phyloP scores from a whole-genome alignment of 495 filamentous ascomycete genomes.

The Poronia punctata region DNA sequence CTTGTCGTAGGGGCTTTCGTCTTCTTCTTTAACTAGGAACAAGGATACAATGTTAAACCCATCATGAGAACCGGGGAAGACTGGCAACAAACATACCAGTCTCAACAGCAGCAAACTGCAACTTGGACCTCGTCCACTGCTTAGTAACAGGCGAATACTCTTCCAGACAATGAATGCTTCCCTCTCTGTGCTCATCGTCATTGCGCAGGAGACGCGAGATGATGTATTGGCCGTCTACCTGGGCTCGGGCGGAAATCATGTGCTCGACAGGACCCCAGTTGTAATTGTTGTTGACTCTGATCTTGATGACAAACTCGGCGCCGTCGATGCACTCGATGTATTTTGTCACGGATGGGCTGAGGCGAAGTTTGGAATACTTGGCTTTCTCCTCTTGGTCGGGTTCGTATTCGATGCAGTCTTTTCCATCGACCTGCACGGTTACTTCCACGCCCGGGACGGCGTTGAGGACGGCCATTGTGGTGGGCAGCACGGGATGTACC shows the following conservation, averaged over 20 bases:
- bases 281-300: not conserved
- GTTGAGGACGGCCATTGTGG: constrained; percentile 28
- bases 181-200: no score
- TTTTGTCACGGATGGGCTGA: constrained; percentile 5
- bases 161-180: no score
- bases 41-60: no score
- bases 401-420: constrained; percentile 24
- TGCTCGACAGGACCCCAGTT: constrained; percentile 6
- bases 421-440: constrained; percentile 18
- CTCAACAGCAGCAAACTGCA: no score
- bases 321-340: constrained; percentile 29
- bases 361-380: no score
- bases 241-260: not conserved
- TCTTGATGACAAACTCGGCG: constrained; percentile 21
- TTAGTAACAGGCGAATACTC: no score
- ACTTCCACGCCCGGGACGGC: constrained; percentile 23
- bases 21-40: no score
- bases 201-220: no score
- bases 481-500: no score
- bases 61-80: no score
- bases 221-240: constrained; percentile 9
- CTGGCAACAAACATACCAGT: no score
- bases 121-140: no score
- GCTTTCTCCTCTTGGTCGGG: constrained; percentile 2
- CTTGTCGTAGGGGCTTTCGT: constrained; percentile 14